Conservation (phyloP, 148 eudicot species). For the Bassia scoparia region DNA sequence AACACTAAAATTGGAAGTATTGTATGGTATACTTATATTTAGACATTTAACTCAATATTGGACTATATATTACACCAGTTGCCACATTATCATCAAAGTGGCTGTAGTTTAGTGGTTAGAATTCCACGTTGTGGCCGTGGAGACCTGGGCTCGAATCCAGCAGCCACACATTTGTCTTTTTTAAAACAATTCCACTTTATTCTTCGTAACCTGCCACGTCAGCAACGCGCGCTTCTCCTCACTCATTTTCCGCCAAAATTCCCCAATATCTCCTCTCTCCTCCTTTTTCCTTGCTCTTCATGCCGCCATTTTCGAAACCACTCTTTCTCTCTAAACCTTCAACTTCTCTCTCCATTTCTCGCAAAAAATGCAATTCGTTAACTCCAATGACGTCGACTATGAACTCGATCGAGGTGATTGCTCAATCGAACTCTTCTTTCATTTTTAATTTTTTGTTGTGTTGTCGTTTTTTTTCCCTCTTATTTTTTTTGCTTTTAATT, state of each 20-base stretch:
- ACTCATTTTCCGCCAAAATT: conserved; percentile 29
- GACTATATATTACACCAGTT: too few species aligned
- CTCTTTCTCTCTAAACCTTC: background rate
- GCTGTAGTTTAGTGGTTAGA: conserved; percentile 44
- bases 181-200: background rate
- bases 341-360: conserved; percentile 19
- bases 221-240: background rate
- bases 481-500: background rate
- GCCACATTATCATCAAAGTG: conserved; percentile 1
- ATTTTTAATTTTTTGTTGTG: background rate
- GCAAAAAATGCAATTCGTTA: conserved; percentile 37
- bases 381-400: conserved; percentile 50
- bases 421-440: background rate
- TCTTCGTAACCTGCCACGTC: background rate
- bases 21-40: too few species aligned
- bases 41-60: too few species aligned
- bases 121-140: conserved; percentile 46
- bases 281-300: conserved; percentile 1
- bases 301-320: conserved; percentile 50
- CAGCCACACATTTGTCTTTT: conserved; percentile 22
- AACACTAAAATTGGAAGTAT: too few species aligned
- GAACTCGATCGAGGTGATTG: conserved; percentile 65
- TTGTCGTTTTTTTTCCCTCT: background rate
- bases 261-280: background rate
- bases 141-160: conserved; percentile 47